Conservation (phyloP, 1,139 yeast genomes). For the Yamadazyma spencermartinsiae region DNA sequence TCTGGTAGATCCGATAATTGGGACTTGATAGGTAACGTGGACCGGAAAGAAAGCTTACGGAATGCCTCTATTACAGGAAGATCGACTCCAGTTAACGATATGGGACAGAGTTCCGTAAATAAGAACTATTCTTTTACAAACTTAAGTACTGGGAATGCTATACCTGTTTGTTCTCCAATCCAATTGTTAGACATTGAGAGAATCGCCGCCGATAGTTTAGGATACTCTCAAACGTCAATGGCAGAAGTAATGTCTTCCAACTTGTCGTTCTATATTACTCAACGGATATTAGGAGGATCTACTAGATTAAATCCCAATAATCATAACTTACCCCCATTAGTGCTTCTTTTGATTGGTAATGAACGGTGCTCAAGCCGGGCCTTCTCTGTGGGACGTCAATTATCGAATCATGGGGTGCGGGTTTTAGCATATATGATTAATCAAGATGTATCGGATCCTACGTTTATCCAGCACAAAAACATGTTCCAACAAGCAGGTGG, state of each 20-base stretch:
- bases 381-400: conserved; percentile 76
- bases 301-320: conserved; percentile 57
- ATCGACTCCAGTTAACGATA: conserved; percentile 16
- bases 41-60: conserved; percentile 9
- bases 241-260: conserved; percentile 77
- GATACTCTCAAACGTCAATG: conserved; percentile 47
- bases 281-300: conserved; percentile 65
- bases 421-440: conserved; percentile 58
- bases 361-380: conserved; percentile 76
- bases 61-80: conserved; percentile 17
- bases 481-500: conserved; percentile 55
- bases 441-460: conserved; percentile 29
- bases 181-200: conserved; percentile 82
- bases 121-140: conserved; percentile 14
- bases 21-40: conserved; percentile 45
- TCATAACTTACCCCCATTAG: conserved; percentile 79
- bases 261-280: conserved; percentile 56
- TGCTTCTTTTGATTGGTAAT: conserved; percentile 70
- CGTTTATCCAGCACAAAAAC: conserved; percentile 46
- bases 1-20: conserved; percentile 51
- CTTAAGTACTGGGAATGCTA: conserved; percentile 22
- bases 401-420: conserved; percentile 72
- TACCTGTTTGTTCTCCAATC: conserved; percentile 75
- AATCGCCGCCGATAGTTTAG: conserved; percentile 53
- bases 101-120: neutral